Evolutionary conservation across 1,284 basidiomycete genomes (phyloP), one percentile per base, ranked within the genome.

Genomic region (Ustilago xerochloae): DNA sequence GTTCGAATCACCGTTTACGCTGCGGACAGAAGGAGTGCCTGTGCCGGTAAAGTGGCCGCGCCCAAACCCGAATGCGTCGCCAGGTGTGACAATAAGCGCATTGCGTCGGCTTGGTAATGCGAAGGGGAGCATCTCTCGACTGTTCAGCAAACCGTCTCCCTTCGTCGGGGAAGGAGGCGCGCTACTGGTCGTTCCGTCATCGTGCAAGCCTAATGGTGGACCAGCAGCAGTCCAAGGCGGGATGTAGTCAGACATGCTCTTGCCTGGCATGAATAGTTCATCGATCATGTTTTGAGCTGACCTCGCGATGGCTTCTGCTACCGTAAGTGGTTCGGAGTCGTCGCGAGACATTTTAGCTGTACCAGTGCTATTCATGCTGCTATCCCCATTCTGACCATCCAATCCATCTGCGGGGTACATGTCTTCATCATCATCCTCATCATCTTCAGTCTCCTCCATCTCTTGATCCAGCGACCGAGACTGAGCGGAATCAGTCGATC

Each of bases 101-200:
- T 89, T 88, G 29, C 91, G 90, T 77, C 93, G 90, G 4, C 90
- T 89, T 4, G 94, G 94, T 47, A 97, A 89, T 16, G 90, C 87
- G 51, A 97, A 88, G 0, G 93, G 93, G 13, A 98, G 88, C 93
- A 97, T 97, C 84, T 92, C 89, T 63, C 94, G 88, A 22, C 92
- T 93, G 84, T 97, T 94, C 61, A 97, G 86, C 56, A 66, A 20
- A 2, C 64, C 60, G 30, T 64, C 63, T 2, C 30, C 53, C 49
- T 70, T 69, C 1, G 70, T 38, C 5, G 68, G 63, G 4, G 63
- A 65, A 4, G 70, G 61, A 6, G 67, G 69, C 5, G 43, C 69
- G 6, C 56, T 63, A 12, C 46, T 38, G 13, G 50, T 35, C 6
- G 43, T 32, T 6, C 38, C 53, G 18, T 68, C 75, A 13, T 73